These are phyloP conservation scores for Diaporthe caulivora DNA, from an alignment of 2,329 filamentous ascomycete genomes.

Conservation along the genomic window DNA sequence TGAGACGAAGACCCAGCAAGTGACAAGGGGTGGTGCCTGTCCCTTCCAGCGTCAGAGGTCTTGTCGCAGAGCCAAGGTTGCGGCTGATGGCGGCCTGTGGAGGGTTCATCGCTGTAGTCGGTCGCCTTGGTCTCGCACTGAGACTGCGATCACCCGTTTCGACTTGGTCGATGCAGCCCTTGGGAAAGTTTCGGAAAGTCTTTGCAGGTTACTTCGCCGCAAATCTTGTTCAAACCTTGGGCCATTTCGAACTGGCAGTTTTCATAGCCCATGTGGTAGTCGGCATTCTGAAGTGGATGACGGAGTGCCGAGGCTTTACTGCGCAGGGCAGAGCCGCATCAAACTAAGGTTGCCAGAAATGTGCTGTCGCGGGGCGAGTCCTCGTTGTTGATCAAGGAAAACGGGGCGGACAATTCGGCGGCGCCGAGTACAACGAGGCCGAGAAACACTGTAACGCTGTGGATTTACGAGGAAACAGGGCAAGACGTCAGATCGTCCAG, in stretches of 20 bases:
- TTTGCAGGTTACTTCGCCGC: conserved; percentile 3
- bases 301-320: conserved; percentile 4
- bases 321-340: background rate
- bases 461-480: conserved; percentile 20
- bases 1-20: conserved; percentile 43
- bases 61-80: conserved; percentile 38
- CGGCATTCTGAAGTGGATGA: conserved; percentile 19
- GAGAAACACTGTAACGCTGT: conserved; percentile 27
- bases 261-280: background rate
- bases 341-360: background rate
- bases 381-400: conserved; percentile 9
- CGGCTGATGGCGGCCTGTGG: conserved; percentile 25
- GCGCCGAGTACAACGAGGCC: conserved; percentile 11
- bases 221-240: conserved; percentile 12
- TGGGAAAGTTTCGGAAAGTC: conserved; percentile 30
- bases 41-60: conserved; percentile 17
- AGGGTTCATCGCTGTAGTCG: conserved; percentile 33
- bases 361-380: background rate
- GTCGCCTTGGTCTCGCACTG: conserved; percentile 30
- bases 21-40: conserved; percentile 33
- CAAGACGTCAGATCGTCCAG: conserved; percentile 30
- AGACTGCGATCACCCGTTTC: conserved; percentile 29
- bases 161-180: conserved; percentile 11
- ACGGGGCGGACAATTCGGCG: background rate
- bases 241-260: background rate